These are phyloP conservation scores for Brassica cretica DNA, from an alignment of 345 rosid genomes.

Conservation along the genomic window DNA sequence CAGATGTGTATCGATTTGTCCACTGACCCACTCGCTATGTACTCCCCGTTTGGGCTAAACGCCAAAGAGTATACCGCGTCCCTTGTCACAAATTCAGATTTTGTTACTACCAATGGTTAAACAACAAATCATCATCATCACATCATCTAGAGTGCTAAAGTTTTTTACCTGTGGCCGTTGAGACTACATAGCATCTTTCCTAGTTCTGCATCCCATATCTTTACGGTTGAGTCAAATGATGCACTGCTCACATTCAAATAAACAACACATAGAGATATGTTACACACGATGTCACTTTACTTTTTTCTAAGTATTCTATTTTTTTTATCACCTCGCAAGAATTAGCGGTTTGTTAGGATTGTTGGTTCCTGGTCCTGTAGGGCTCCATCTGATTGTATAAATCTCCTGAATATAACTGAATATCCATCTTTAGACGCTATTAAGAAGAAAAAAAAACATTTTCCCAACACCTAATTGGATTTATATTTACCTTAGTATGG, in stretches of 20 bases:
- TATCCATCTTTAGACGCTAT: neutral
- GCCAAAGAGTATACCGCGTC: conserved; percentile 96
- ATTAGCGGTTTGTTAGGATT: conserved; percentile 87
- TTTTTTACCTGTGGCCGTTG: conserved; percentile 79
- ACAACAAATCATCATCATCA: neutral
- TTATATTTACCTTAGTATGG: conserved; percentile 59
- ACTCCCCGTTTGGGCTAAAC: conserved; percentile 97
- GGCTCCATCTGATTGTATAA: conserved; percentile 94
- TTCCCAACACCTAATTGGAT: neutral
- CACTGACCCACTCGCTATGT: conserved; percentile 88
- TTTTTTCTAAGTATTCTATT: too few relatives aligned
- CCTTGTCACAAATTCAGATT: conserved; percentile 40
- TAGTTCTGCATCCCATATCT: conserved; percentile 92
- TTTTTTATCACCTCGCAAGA: conserved; percentile 68
- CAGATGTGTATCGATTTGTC: conserved; percentile 88
- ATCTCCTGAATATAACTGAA: conserved; percentile 61
- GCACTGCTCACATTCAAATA: conserved; percentile 57
- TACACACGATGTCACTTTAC: neutral
- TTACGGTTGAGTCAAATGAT: conserved; percentile 95
- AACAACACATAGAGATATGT: neutral
- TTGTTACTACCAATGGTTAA: neutral
- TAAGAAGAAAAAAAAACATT: neutral
- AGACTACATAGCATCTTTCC: conserved; percentile 86
- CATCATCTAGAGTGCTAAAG: neutral
- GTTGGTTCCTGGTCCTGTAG: conserved; percentile 87